Evolutionary conservation across 2,329 filamentous ascomycete species (phyloP), one percentile per base, ranked within the genome.

Genomic region (Paecilomyces variotii): DNA sequence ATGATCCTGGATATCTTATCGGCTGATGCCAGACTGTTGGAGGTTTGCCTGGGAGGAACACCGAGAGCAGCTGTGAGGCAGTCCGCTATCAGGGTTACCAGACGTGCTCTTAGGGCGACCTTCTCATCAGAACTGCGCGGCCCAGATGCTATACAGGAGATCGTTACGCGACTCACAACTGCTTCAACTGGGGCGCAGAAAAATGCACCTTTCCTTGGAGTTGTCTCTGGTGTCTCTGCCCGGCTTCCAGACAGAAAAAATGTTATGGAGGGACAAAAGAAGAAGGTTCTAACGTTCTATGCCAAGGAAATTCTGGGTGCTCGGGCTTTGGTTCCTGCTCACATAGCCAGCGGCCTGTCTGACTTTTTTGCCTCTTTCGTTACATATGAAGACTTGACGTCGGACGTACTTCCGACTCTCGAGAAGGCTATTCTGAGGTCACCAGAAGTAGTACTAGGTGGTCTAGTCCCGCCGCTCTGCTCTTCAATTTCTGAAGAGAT

Each of bases 371-470:
- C 78, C 14, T 82, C 81, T 32, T 97, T 93, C 69, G 80, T 88
- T 39, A 87, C 84, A 0, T 70, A 84, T 14, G 86, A 91, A 26
- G 91, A 97, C 63, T 72, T 97, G 30, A 83, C 85, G 56, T 87
- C 84, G 62, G 85, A 93, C 51, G 70, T 97, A 32, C 80, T 95
- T 26, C 90, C 92, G 7, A 80, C 91, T 0, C 78, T 97, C 12
- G 94, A 99, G 70, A 97, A 96, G 76, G 87, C 89, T 4, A 81
- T 99, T 57, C 77, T 99, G 53, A 84, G 95, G 70, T 88, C 93
- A 6, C 95, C 94, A 0, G 94, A 99, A 74, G 87, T 97, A 51
- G 86, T 96, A 12, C 79, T 97, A 28, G 86, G 88, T 65, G 88
- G 91, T 62, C 80, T 97, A 26, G 77, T 97, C 55, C 84, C 87